A percentile compares a stretch with the other conserved stretches of the same genome.
These are phyloP conservation scores for Diplodia intermedia DNA, from an alignment of 2,329 filamentous ascomycete genomes.

Conservation along the genomic window DNA sequence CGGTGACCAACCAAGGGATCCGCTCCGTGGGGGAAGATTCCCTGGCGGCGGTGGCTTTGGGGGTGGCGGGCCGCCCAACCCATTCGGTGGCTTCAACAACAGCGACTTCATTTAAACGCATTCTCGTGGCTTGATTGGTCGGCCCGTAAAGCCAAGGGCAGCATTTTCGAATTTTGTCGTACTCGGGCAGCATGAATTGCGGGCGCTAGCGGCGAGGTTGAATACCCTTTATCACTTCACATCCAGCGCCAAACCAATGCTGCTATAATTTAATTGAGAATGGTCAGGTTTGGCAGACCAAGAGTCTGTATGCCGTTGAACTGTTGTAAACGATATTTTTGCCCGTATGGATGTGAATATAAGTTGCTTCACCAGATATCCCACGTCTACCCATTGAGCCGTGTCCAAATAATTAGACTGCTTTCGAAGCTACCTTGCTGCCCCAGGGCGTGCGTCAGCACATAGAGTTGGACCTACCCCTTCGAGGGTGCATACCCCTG, in stretches of 20 bases:
- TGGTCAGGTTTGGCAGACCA: not conserved
- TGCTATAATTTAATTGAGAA: not conserved
- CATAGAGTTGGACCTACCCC: too few relatives aligned
- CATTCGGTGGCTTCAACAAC: slow-evolving; percentile 66
- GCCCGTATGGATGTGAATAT: not conserved
- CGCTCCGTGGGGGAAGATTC: slow-evolving; percentile 38
- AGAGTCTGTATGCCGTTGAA: not conserved
- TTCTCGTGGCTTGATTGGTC: not conserved
- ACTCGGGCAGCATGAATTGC: not conserved
- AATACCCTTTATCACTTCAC: not conserved
- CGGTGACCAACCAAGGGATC: slow-evolving; percentile 52
- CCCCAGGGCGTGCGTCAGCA: too few relatives aligned
- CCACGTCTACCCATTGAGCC: not conserved
- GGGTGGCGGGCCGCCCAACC: slow-evolving; percentile 61
- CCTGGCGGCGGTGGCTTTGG: slow-evolving; percentile 32
- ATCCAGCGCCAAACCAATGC: slow-evolving; percentile 1
- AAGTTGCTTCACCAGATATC: not conserved
- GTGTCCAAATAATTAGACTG: not conserved
- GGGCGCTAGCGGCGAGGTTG: not conserved
- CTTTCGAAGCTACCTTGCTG: not conserved
- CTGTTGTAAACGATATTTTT: not conserved
- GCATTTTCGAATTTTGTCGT: not conserved
- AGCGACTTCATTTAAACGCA: slow-evolving; percentile 62
- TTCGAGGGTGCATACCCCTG: too few relatives aligned
- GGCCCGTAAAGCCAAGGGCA: not conserved